Evolutionary conservation across 257 asterid genomes (phyloP).

Genomic region (Penstemon eatonii): DNA sequence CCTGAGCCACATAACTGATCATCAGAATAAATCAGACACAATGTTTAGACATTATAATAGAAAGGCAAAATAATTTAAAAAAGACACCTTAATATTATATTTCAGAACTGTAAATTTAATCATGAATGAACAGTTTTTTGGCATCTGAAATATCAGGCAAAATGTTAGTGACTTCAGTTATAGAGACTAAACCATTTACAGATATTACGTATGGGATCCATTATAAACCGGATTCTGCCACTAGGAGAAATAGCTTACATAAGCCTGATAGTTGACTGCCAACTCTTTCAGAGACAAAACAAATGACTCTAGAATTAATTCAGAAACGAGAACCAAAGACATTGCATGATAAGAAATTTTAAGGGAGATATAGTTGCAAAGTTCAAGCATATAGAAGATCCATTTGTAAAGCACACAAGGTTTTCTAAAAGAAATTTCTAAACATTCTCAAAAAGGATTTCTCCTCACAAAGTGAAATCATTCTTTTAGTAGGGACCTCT

Average conservation of each 20-base stretch:
- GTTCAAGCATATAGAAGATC: neutral
- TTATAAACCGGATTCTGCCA: slow-evolving; percentile 15
- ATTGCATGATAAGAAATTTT: slow-evolving; percentile 17
- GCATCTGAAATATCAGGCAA: slow-evolving; percentile 24
- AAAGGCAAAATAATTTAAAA: slow-evolving; percentile 11
- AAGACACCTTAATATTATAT: slow-evolving; percentile 5
- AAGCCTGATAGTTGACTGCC: slow-evolving; percentile 23
- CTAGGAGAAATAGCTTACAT: slow-evolving; percentile 1
- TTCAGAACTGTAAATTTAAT: slow-evolving; percentile 1
- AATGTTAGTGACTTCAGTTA: neutral
- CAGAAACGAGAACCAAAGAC: neutral
- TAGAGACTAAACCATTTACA: neutral
- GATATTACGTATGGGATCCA: neutral
- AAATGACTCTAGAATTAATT: neutral
- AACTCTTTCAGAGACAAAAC: slow-evolving; percentile 2
- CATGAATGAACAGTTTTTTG: neutral
- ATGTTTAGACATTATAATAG: slow-evolving; percentile 13
- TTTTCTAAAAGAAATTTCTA: no score
- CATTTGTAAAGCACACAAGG: no score
- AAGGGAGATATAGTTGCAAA: neutral
- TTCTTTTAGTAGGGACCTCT: no score
- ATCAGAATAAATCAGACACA: slow-evolving; percentile 42
- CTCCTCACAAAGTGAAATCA: no score
- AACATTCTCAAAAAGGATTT: no score
- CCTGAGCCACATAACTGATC: slow-evolving; percentile 67